These are phyloP conservation scores for Cajanus cajan DNA, from an alignment of 306 rosid species.

Conservation along the genomic window DNA sequence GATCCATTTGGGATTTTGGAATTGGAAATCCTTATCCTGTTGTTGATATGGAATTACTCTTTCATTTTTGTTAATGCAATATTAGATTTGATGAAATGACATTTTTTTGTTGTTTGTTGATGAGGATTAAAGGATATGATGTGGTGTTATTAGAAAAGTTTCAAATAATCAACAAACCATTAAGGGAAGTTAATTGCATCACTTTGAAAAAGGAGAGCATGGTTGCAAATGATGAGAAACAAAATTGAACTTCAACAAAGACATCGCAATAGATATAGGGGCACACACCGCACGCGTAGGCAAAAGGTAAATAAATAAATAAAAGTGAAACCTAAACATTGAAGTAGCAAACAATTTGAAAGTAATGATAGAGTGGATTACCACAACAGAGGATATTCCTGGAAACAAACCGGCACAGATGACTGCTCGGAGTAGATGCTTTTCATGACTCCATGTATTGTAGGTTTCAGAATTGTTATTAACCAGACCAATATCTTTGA, in stretches of 20 bases:
- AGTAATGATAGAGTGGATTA: slow-evolving; percentile 38
- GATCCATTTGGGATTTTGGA: not conserved
- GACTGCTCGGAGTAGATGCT: slow-evolving; percentile 72
- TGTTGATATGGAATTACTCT: slow-evolving; percentile 3
- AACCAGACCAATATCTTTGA: slow-evolving; percentile 79
- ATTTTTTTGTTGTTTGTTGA: not conserved
- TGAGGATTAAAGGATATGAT: slow-evolving; percentile 9
- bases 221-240: not conserved
- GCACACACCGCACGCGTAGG: slow-evolving; percentile 14
- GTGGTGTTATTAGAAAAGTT: not conserved
- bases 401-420: slow-evolving; percentile 92
- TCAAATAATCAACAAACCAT: slow-evolving; percentile 6
- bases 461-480: slow-evolving; percentile 53
- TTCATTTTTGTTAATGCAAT: not conserved
- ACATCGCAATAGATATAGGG: not conserved
- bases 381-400: slow-evolving; percentile 91
- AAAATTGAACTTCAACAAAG: not conserved
- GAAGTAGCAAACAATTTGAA: slow-evolving; percentile 48
- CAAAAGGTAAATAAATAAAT: not conserved
- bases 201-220: not conserved
- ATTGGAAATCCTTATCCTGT: not conserved
- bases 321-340: slow-evolving; percentile 41
- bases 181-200: not conserved
- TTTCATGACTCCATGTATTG: slow-evolving; percentile 68
- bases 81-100: not conserved